These are phyloP conservation scores for Lepidopterella palustris DNA, from an alignment of 495 filamentous ascomycete species.

Conservation along the genomic window DNA sequence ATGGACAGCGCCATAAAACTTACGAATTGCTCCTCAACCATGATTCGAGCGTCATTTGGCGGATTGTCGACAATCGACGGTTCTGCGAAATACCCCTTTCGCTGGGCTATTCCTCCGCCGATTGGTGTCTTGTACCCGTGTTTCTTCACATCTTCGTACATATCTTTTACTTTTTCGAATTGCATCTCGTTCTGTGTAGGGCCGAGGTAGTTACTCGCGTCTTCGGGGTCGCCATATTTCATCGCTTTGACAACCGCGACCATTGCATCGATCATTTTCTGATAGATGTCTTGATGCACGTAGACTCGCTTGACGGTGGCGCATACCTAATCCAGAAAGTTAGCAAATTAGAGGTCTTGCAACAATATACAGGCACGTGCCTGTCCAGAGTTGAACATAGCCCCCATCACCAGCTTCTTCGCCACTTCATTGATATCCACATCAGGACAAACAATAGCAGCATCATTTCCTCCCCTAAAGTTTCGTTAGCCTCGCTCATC, in stretches of 20 bases:
- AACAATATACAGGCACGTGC: neutral
- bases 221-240: constrained; percentile 39
- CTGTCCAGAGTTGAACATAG: constrained; percentile 55
- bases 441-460: constrained; percentile 54
- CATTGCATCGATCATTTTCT: constrained; percentile 47
- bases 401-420: constrained; percentile 43
- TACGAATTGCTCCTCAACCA: constrained; percentile 32
- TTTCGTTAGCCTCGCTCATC: neutral
- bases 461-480: constrained; percentile 53
- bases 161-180: constrained; percentile 31
- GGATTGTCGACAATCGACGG: constrained; percentile 34
- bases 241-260: constrained; percentile 46
- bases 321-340: constrained; percentile 43
- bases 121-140: constrained; percentile 22
- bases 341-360: too few relatives aligned
- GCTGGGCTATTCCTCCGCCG: constrained; percentile 9
- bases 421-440: constrained; percentile 51
- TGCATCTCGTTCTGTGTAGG: constrained; percentile 55
- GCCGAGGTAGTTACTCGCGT: constrained; percentile 42
- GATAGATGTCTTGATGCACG: constrained; percentile 57
- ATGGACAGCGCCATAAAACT: neutral
- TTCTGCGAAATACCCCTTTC: constrained; percentile 28
- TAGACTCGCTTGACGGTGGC: constrained; percentile 55
- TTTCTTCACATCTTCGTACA: constrained; percentile 26
- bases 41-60: constrained; percentile 26